phyloP scores from a whole-genome alignment of 768 basidiomycete species.

The Tylopilus sp. region DNA sequence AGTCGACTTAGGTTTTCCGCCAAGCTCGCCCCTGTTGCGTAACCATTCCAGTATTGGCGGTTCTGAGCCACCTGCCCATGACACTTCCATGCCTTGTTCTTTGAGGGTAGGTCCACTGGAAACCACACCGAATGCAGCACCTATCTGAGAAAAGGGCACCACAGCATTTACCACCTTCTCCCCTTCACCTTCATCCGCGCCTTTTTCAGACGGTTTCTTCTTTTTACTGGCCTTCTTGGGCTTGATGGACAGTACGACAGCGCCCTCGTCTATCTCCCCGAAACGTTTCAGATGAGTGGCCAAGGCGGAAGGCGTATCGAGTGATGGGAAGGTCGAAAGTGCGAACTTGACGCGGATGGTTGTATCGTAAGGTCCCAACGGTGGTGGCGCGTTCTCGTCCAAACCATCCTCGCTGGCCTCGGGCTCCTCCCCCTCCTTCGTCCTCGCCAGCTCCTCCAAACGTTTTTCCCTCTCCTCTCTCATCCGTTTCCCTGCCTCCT shows the following conservation, averaged over 20 bases:
- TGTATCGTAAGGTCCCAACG: constrained; percentile 66
- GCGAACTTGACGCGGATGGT: constrained; percentile 72
- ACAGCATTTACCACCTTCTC: constrained; percentile 64
- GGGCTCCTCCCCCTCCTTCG: constrained; percentile 26
- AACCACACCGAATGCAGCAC: constrained; percentile 74
- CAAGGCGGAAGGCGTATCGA: constrained; percentile 19
- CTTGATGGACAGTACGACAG: constrained; percentile 68
- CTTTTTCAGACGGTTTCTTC: constrained; percentile 34
- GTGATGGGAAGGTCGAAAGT: constrained; percentile 46
- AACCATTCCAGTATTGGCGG: constrained; percentile 72
- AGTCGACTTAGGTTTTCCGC: constrained; percentile 15
- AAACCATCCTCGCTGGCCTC: constrained; percentile 31
- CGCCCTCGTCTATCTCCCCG: constrained; percentile 57
- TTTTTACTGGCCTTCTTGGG: constrained; percentile 41
- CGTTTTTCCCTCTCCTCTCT: constrained; percentile 65
- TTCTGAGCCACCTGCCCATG: constrained; percentile 70
- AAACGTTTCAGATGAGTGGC: constrained; percentile 51
- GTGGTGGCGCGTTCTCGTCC: constrained; percentile 52
- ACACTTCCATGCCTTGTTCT: constrained; percentile 63
- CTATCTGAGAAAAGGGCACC: constrained; percentile 72
- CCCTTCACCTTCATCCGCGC: constrained; percentile 25
- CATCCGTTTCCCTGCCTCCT: constrained; percentile 67
- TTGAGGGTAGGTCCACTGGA: constrained; percentile 52
- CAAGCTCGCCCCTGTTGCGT: constrained; percentile 67
- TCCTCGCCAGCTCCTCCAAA: constrained; percentile 41